Conservation (phyloP, 176 grass and related monocot species). For the Tillandsia fasciculata region DNA sequence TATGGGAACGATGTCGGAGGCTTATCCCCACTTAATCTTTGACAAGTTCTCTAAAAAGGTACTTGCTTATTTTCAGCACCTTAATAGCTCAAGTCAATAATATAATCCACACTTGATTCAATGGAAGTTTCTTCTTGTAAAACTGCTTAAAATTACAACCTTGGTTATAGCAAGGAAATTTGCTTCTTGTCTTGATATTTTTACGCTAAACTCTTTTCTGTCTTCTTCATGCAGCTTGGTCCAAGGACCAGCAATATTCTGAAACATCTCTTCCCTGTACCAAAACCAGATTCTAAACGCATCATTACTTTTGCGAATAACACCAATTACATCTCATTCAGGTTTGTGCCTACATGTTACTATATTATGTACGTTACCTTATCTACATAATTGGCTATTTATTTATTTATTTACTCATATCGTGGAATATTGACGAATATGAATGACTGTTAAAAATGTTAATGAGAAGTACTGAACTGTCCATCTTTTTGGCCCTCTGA, state of each 20-base stretch:
- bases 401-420: background rate
- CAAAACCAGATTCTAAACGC: conserved; percentile 67
- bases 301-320: conserved; percentile 78
- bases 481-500: too few species aligned
- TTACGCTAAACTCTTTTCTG: background rate
- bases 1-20: conserved; percentile 87
- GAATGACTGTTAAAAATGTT: background rate
- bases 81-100: background rate
- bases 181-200: background rate
- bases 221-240: conserved; percentile 49
- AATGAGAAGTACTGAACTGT: too few species aligned
- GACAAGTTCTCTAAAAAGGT: conserved; percentile 79
- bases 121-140: background rate
- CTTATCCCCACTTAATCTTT: conserved; percentile 85
- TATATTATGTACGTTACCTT: background rate
- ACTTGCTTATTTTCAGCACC: background rate
- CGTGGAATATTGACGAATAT: background rate
- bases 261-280: conserved; percentile 85
- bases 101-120: background rate
- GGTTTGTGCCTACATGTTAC: conserved; percentile 28
- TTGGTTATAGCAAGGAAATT: background rate
- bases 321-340: conserved; percentile 83
- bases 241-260: conserved; percentile 72
- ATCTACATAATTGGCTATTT: background rate
- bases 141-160: background rate